Base-by-base conservation (phyloP, 768 basidiomycete genomes). In the Trametes gibbosa region DNA sequence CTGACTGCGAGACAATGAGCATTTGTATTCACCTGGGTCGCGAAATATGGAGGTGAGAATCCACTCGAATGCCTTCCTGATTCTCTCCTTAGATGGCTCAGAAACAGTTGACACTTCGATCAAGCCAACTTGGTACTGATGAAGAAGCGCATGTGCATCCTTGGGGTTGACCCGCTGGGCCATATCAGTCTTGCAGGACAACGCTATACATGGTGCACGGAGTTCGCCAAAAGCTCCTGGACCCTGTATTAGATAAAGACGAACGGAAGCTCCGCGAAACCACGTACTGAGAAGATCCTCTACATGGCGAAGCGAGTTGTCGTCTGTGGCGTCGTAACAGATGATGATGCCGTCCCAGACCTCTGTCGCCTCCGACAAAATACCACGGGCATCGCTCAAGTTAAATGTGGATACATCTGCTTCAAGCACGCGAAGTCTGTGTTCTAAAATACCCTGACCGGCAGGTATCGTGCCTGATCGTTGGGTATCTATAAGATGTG, bases 121-220 rank as follows among this genome's bases (percentile, higher is more conserved):
- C 27, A 97, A 73, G 9, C 92, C 91, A 8, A 87, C 83, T 64
- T 91, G 87, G 70, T 88, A 88, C 34, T 76, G 74, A 34, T 79
- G 73, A 41, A 89, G 76, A 41, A 86, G 70, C 19, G 72, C 75
- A 21, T 76, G 65, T 4, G 84, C 85, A 47, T 72, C 73, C 53
- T 77, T 73, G 10, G 87, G 83, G 63, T 87, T 79, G n/a, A 92
- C 77, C 40, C 75, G 75, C 39, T 75, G 76, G 19, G 78, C 77
- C 19, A 88, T 74, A 68, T 96, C 91, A 5, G 87, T 86, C 72
- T 97, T 98, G 76, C 94, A 93, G 4, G 91, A 92, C 14, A 98
- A 77, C 13, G 93, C 89, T 45, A 96, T 79, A 24, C 82, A 75
- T 9, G 89, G 82, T 37, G 89, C 74, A 58, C 81, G 81, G 68